Evolutionary conservation across 495 filamentous ascomycete species (phyloP), one percentile per base, ranked within the genome.

Genomic region (Platismatia glauca): DNA sequence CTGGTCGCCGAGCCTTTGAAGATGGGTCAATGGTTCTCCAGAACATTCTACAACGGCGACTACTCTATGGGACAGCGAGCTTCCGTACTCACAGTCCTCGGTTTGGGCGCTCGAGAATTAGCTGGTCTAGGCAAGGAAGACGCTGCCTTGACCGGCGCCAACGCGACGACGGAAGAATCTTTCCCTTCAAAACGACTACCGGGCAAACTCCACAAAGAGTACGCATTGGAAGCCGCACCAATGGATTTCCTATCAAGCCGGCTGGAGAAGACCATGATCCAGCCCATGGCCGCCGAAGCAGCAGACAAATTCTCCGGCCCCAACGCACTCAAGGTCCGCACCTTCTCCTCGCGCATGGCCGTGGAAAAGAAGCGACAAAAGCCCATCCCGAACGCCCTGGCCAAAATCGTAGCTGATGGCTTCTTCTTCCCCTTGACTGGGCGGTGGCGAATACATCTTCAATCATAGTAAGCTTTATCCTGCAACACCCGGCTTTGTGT

Each of bases 41-140:
- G 84, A 60, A 86, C 88, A 0, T 95, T 93, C 74, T 97, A 95
- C 70, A 87, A 88, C 44, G 95, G 91, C 13, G 95, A 97, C 66
- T 89, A 93, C 67, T 95, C 91, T 0, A 77, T 97, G 55, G 80
- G 83, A 0, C 93, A 97, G 68, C 81, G 94, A 39, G 87, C 86
- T 15, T 84, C 87, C 0, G 79, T 97, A 43, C 85, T 97, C 43
- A 88, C 87, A 57, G 84, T 87, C 7, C 75, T 97, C 22, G 92
- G 93, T 18, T 75, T 99, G 0, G 82, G 86, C 55, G 90, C 89
- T n/a, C 82, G 94, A 50, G 94, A 97, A 72, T 73, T 99, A 3
- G 91, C 89, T 0, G 92, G 94, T 9, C 85, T 88, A 60, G 85
- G 86, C 34, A 78, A 81, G 33, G 87, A 86, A 13, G 86, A 86